phyloP scores from a whole-genome alignment of 192 early-diverging fungal genomes.

The Mortierella alpina region DNA sequence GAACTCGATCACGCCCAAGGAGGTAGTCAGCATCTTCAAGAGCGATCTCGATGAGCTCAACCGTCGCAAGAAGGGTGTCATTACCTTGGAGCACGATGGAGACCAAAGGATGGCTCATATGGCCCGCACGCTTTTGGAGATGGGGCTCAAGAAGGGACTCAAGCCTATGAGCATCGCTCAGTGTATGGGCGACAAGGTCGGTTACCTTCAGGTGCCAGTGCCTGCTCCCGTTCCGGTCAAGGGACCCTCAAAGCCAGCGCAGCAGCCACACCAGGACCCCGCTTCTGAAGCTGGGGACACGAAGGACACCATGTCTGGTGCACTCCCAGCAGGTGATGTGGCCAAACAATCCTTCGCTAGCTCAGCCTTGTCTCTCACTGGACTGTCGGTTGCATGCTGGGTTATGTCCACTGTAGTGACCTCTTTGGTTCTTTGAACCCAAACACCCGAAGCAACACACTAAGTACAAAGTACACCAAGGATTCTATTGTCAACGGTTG shows the following conservation, averaged over 20 bases:
- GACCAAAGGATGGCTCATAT: conserved; percentile 23
- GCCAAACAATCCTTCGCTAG: conserved; percentile 3
- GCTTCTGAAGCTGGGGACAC: not conserved
- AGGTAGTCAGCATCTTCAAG: conserved; percentile 42
- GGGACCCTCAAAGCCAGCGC: not conserved
- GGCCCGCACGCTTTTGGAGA: conserved; percentile 34
- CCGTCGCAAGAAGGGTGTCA: conserved; percentile 14
- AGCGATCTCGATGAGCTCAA: conserved; percentile 14
- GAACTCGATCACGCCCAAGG: conserved; percentile 27
- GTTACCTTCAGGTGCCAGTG: conserved; percentile 26
- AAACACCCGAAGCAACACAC: not conserved
- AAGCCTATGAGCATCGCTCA: conserved; percentile 40
- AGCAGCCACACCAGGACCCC: not conserved
- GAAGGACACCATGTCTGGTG: not conserved
- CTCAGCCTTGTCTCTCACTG: not conserved
- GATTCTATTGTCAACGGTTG: too few relatives aligned
- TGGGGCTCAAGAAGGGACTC: conserved; percentile 37
- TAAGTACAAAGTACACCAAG: too few relatives aligned
- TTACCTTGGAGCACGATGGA: conserved; percentile 47
- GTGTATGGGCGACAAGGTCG: conserved; percentile 25
- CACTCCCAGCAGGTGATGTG: not conserved
- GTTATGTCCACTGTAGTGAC: conserved; percentile 11
- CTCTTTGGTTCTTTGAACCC: conserved; percentile 8
- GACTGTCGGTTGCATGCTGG: conserved; percentile 29
- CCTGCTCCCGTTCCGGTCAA: not conserved